phyloP scores from a whole-genome alignment of 2,329 filamentous ascomycete species.

The Claviceps sp. region DNA sequence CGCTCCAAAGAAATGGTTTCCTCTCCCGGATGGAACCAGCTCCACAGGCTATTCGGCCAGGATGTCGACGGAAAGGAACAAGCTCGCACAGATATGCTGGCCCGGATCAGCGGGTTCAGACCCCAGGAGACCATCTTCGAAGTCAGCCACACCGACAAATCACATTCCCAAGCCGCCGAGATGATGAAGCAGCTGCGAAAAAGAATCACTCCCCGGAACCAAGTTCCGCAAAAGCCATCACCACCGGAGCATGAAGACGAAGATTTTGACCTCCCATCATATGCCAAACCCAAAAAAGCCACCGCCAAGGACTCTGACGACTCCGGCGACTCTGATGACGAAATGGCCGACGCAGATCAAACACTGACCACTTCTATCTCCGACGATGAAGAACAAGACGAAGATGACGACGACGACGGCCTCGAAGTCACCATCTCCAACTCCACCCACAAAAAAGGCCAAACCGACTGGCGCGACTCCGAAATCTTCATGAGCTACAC shows the following conservation, averaged over 20 bases:
- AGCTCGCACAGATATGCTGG: constrained; percentile 74
- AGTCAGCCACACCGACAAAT: constrained; percentile 61
- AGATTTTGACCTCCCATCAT: constrained; percentile 12
- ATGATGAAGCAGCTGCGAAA: constrained; percentile 61
- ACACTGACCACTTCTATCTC: neutral
- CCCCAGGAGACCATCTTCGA: constrained; percentile 96
- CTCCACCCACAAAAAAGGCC: constrained; percentile 36
- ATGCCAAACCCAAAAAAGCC: constrained; percentile 1
- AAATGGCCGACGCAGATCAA: constrained; percentile 5
- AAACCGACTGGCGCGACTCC: constrained; percentile 60
- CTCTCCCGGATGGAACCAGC: constrained; percentile 55
- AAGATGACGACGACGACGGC: constrained; percentile 47
- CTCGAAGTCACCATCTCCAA: constrained; percentile 60
- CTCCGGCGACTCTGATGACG: constrained; percentile 6
- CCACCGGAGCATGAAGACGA: constrained; percentile 18
- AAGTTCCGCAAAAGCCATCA: constrained; percentile 27
- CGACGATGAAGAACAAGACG: constrained; percentile 30
- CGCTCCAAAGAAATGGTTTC: constrained; percentile 65
- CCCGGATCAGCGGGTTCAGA: constrained; percentile 74
- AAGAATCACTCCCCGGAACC: constrained; percentile 49
- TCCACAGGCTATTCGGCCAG: constrained; percentile 70
- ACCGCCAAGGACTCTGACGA: constrained; percentile 13
- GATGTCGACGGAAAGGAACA: constrained; percentile 52
- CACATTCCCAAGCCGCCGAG: constrained; percentile 52
- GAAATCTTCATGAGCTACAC: constrained; percentile 97